These are phyloP conservation scores for Taiozyma sp. DNA, from an alignment of 1,139 yeast genomes.

Conservation along the genomic window DNA sequence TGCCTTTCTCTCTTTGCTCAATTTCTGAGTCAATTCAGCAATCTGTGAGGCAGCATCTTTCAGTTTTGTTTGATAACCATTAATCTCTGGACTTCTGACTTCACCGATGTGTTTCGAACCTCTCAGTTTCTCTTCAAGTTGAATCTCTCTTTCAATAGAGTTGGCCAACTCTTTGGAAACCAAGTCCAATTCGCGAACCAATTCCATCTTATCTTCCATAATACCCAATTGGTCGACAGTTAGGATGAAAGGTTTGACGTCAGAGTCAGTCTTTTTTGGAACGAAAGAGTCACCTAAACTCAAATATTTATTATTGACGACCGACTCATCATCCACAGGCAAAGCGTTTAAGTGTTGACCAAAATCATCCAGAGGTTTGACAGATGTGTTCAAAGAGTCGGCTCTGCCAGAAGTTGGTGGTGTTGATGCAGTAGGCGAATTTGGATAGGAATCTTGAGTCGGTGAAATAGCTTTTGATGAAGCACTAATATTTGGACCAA, in stretches of 20 bases:
- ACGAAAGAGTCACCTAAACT: conserved; percentile 15
- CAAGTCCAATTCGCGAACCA: conserved; percentile 59
- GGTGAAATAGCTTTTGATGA: neutral
- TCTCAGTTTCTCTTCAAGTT: conserved; percentile 45
- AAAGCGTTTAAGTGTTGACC: neutral
- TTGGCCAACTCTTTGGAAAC: conserved; percentile 70
- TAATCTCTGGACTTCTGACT: conserved; percentile 1
- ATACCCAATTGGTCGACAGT: conserved; percentile 60
- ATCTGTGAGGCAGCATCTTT: conserved; percentile 43
- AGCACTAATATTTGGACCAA: neutral
- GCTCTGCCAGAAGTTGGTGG: neutral
- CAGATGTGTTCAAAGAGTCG: neutral
- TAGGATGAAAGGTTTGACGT: conserved; percentile 29
- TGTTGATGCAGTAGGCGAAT: neutral
- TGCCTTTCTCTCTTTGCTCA: conserved; percentile 60
- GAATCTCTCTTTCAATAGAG: conserved; percentile 62
- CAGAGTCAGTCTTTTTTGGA: conserved; percentile 7
- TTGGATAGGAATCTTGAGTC: neutral
- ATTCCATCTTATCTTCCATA: conserved; percentile 51
- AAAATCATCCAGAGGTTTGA: neutral
- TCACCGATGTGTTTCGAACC: neutral
- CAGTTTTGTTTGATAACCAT: conserved; percentile 30
- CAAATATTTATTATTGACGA: neutral
- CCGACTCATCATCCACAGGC: neutral
- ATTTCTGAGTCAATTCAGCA: conserved; percentile 48